Evolutionary conservation across 2,329 filamentous ascomycete species (phyloP).

Genomic region (Fusarium sp.): DNA sequence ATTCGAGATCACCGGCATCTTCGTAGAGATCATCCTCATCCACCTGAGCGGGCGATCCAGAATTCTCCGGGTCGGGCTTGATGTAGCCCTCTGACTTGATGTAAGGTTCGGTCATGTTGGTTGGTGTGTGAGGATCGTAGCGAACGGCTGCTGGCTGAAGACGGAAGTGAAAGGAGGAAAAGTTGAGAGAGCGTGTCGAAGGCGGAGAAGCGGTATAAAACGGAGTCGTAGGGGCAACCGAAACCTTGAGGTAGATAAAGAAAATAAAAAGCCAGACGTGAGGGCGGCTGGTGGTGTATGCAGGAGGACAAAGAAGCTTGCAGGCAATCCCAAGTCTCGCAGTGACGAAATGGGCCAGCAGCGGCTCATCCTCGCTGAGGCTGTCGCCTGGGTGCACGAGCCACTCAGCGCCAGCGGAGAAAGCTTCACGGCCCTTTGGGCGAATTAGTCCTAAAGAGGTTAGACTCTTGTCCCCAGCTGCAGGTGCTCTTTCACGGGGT

Average conservation of each 20-base stretch:
- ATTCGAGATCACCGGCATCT: conserved; percentile 68
- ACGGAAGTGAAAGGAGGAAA: neutral
- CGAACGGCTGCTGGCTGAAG: conserved; percentile 13
- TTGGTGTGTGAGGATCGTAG: conserved; percentile 13
- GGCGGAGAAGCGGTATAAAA: neutral
- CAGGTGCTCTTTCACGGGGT: conserved; percentile 1
- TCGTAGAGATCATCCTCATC: conserved; percentile 78
- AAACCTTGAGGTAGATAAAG: neutral
- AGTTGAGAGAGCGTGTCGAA: neutral
- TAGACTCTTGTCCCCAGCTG: conserved; percentile 13
- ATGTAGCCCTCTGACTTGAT: conserved; percentile 61
- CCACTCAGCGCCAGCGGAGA: conserved; percentile 8
- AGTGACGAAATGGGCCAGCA: conserved; percentile 38
- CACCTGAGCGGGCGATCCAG: conserved; percentile 57
- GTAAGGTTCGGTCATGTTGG: conserved; percentile 50
- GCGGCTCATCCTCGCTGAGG: conserved; percentile 6
- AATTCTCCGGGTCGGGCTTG: conserved; percentile 63
- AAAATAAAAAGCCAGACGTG: neutral
- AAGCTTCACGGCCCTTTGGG: neutral
- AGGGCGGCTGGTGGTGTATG: conserved; percentile 1
- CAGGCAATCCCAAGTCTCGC: conserved; percentile 25
- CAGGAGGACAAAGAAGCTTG: conserved; percentile 14
- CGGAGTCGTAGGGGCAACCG: neutral
- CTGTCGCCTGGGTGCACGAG: conserved; percentile 18
- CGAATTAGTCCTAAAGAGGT: conserved; percentile 13